phyloP scores from a whole-genome alignment of 352 stramenopile species.

The Thalassiosira gravida region DNA sequence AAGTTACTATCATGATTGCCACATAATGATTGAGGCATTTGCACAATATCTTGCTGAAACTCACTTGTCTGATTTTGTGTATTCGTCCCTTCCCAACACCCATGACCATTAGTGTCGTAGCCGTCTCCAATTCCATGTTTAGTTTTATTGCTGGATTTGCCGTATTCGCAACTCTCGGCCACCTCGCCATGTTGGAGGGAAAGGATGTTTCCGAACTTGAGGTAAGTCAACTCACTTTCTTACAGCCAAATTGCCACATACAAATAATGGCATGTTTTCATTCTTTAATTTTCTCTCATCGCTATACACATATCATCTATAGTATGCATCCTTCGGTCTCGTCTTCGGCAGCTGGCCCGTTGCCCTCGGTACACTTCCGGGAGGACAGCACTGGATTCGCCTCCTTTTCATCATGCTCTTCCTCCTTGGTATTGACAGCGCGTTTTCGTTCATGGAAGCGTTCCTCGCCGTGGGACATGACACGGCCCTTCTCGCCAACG shows the following conservation, averaged over 20 bases:
- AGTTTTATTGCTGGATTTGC: slow-evolving; percentile 79
- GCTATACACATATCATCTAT: no score
- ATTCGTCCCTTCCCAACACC: no score
- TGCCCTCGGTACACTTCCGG: slow-evolving; percentile 62
- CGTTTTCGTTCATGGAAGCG: slow-evolving; percentile 73
- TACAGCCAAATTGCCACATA: background rate
- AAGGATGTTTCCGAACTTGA: slow-evolving; percentile 13
- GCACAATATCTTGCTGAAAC: slow-evolving; percentile 17
- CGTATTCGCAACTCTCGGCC: slow-evolving; percentile 76
- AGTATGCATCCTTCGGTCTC: slow-evolving; percentile 49
- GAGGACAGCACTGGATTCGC: slow-evolving; percentile 64
- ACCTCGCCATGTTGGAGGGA: slow-evolving; percentile 41
- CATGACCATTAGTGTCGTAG: slow-evolving; percentile 66
- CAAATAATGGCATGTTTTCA: no score
- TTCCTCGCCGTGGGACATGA: slow-evolving; percentile 52
- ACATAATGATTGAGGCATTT: no score
- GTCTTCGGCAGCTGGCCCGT: slow-evolving; percentile 80
- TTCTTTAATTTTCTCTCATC: no score
- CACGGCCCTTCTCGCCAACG: slow-evolving; percentile 21
- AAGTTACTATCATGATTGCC: no score
- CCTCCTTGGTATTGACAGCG: slow-evolving; percentile 75
- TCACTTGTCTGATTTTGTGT: no score
- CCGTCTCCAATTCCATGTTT: slow-evolving; percentile 71
- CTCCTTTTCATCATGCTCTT: slow-evolving; percentile 81
- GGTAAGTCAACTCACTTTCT: slow-evolving; percentile 13